Base-by-base conservation (phyloP, 257 asterid species). In the Rubia yunnanensis region DNA sequence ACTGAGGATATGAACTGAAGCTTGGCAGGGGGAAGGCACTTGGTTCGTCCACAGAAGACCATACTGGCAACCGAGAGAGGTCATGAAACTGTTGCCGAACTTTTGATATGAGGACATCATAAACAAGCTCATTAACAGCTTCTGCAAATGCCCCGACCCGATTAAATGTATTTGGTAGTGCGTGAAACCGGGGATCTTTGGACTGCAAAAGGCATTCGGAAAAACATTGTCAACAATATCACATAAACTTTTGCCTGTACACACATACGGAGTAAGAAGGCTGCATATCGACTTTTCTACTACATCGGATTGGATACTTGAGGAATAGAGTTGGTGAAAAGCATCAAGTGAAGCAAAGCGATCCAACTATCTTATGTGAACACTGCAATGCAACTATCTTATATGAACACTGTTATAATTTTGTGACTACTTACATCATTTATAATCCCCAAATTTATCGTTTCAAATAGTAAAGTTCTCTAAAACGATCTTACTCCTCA, bases 151-250 rank as follows among this genome's bases (percentile, higher is more conserved):
- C 95, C 49, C 87, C 79, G 61, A 84, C 88, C 69, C 99, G 82
- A 75, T 90, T 94, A 72, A 96, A 88, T 70, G 98, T 86, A 75
- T 80, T 77, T 53, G 99, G 98, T 70, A 90, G 98, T 66, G 99
- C 96, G 53, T 90, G 99, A 76, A 94, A 94, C 72, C 98, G 79
- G 64, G 96, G 96, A 84, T 94, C 99, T 80, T 94, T 94, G 23
- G 98, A 85, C 98, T 90, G 95, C 86, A 83, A 62, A 54, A 32
- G 49, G 39, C 58, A 49, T 10, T 34, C 17, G 52, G 1, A 2
- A 24, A 48, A 38, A 48, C 7, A 7, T 26, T 22, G 76, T 66
- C 13, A 65, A 9, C 36, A 63, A 8, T 50, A 35, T 4, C 15
- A 50, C 5, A 30, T 30, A 36, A 65, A 20, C 5, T 48, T 30